phyloP scores from a whole-genome alignment of 2,329 filamentous ascomycete species.

The Sordariomycetes sp. region DNA sequence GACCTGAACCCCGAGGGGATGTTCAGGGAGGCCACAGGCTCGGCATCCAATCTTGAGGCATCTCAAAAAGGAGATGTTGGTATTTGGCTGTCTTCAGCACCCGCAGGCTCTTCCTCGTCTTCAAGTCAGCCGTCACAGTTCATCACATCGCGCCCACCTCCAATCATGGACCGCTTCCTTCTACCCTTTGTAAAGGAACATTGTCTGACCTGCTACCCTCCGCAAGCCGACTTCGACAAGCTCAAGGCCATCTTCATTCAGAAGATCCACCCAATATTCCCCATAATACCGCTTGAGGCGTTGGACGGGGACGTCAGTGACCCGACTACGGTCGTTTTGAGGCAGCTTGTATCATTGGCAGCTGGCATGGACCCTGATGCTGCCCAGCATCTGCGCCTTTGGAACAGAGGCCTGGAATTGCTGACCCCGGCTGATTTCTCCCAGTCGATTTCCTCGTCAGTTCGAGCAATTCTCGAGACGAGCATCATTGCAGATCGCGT shows the following conservation, averaged over 20 bases:
- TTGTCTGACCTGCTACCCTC: constrained; percentile 38
- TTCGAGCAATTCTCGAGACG: constrained; percentile 40
- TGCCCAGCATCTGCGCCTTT: constrained; percentile 32
- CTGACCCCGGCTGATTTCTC: constrained; percentile 39
- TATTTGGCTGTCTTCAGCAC: constrained; percentile 37
- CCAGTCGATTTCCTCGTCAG: constrained; percentile 34
- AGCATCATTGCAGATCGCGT: constrained; percentile 45
- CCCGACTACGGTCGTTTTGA: constrained; percentile 32
- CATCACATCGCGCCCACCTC: constrained; percentile 25
- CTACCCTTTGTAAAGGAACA: constrained; percentile 33
- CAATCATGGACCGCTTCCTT: constrained; percentile 28
- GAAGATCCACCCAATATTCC: constrained; percentile 46
- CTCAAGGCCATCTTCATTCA: constrained; percentile 37
- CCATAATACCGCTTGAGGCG: constrained; percentile 32
- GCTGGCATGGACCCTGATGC: constrained; percentile 40
- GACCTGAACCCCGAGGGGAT: constrained; percentile 52
- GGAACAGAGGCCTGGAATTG: constrained; percentile 24
- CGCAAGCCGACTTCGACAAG: constrained; percentile 32
- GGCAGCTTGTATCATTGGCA: constrained; percentile 46
- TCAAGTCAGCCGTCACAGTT: constrained; percentile 25
- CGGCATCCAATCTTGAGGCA: constrained; percentile 18
- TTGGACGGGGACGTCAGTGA: constrained; percentile 18
- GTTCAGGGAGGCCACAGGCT: constrained; percentile 43
- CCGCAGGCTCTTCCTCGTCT: constrained; percentile 10
- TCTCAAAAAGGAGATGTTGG: constrained; percentile 45